phyloP scores from a whole-genome alignment of 2,329 filamentous ascomycete species.

The Fusarium bactridioides region DNA sequence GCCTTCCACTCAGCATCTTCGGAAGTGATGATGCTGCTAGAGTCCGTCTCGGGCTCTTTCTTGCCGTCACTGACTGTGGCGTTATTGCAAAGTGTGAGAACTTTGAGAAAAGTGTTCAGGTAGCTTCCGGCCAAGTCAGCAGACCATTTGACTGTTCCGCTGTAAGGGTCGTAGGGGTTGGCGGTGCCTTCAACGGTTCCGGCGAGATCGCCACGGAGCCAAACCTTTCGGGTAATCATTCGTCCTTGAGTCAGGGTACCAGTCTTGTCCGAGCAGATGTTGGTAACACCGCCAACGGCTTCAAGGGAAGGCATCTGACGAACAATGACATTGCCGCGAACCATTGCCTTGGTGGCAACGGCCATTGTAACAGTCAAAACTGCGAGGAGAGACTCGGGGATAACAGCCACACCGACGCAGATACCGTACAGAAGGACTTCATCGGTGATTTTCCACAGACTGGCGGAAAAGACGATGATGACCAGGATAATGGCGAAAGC shows the following conservation, averaged over 20 bases:
- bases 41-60: conserved; percentile 56
- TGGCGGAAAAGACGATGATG: conserved; percentile 68
- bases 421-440: conserved; percentile 69
- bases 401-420: conserved; percentile 69
- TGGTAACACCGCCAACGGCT: conserved; percentile 73
- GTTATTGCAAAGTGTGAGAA: conserved; percentile 70
- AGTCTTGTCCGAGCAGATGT: conserved; percentile 76
- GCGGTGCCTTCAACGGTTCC: conserved; percentile 63
- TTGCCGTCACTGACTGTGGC: conserved; percentile 58
- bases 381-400: conserved; percentile 72
- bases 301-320: conserved; percentile 71
- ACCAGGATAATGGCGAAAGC: conserved; percentile 70
- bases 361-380: conserved; percentile 77
- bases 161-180: conserved; percentile 68
- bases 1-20: conserved; percentile 62
- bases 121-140: conserved; percentile 50
- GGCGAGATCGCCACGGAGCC: conserved; percentile 63
- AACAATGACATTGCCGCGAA: conserved; percentile 70
- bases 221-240: conserved; percentile 71
- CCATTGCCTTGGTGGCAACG: conserved; percentile 71
- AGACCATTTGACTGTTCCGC: conserved; percentile 59
- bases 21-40: conserved; percentile 57
- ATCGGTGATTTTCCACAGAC: conserved; percentile 60
- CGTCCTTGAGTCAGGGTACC: conserved; percentile 72
- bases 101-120: conserved; percentile 59